phyloP scores from a whole-genome alignment of 2,329 filamentous ascomycete genomes.

The Ceratocystiopsis sp. region DNA sequence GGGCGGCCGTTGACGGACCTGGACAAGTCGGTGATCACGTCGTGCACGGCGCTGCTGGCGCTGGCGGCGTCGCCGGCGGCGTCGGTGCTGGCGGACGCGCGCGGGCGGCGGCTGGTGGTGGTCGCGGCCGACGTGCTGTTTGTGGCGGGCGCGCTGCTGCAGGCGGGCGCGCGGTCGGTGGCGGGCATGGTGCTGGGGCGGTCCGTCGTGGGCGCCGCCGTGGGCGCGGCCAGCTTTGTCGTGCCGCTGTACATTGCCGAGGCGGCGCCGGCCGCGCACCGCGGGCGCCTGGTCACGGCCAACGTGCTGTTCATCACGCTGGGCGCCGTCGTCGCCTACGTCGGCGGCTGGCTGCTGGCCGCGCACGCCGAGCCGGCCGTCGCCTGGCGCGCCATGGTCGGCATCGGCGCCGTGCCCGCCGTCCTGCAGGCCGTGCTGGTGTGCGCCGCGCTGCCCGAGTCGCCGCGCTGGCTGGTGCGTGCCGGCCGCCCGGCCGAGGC shows the following conservation, averaged over 20 bases:
- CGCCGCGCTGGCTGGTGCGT: conserved; percentile 71
- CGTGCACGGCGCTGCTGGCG: conserved; percentile 50
- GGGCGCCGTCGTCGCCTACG: conserved; percentile 78
- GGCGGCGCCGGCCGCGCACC: conserved; percentile 55
- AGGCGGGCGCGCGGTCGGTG: conserved; percentile 43
- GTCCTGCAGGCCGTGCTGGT: conserved; percentile 52
- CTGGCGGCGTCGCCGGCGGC: conserved; percentile 46
- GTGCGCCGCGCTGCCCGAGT: conserved; percentile 58
- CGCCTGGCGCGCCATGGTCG: conserved; percentile 88
- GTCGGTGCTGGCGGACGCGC: conserved; percentile 43
- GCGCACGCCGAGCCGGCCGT: conserved; percentile 30
- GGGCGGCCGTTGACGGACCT: conserved; percentile 37
- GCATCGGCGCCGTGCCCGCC: conserved; percentile 64
- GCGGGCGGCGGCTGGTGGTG: conserved; percentile 46
- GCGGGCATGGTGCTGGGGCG: conserved; percentile 49
- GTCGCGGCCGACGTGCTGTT: conserved; percentile 51
- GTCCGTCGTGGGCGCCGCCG: conserved; percentile 51
- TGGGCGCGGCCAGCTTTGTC: conserved; percentile 65
- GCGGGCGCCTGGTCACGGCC: conserved; percentile 68
- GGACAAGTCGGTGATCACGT: conserved; percentile 55
- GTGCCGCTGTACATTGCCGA: conserved; percentile 76
- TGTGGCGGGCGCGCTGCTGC: conserved; percentile 46
- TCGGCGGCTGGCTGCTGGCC: conserved; percentile 62
- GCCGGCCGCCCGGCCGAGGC: conserved; percentile 46
- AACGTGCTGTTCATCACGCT: conserved; percentile 70